Percentiles rank a stretch among this genome's conserved stretches.
These are phyloP conservation scores for Coniochaeta ligniaria DNA, from an alignment of 2,329 filamentous ascomycete genomes.

Conservation along the genomic window DNA sequence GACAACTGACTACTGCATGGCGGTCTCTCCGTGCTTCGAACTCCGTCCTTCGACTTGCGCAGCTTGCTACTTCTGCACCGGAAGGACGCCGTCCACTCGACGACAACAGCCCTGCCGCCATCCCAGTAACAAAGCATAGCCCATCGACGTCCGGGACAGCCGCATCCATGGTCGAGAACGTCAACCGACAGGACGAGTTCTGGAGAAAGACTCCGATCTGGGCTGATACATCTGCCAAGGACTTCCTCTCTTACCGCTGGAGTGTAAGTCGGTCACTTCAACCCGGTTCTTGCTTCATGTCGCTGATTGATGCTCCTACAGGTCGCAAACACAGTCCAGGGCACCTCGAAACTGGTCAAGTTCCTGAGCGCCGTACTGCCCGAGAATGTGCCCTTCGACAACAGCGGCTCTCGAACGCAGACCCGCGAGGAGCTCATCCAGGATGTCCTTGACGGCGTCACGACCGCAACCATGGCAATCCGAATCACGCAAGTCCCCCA, in stretches of 20 bases:
- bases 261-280: constrained; percentile 33
- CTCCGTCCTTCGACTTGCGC: not conserved
- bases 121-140: not conserved
- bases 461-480: constrained; percentile 50
- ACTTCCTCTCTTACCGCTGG: constrained; percentile 48
- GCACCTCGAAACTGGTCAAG: constrained; percentile 33
- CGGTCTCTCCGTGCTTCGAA: not conserved
- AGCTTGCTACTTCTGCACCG: not conserved
- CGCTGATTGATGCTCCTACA: constrained; percentile 15
- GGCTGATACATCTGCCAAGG: constrained; percentile 34
- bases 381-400: constrained; percentile 33
- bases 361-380: constrained; percentile 46
- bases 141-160: not conserved
- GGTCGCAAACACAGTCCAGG: constrained; percentile 42
- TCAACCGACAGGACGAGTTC: constrained; percentile 27
- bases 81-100: not conserved
- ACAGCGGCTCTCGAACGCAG: constrained; percentile 23
- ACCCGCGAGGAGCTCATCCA: constrained; percentile 45
- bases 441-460: constrained; percentile 46
- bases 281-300: not conserved
- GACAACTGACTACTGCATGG: not conserved
- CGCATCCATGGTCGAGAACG: not conserved
- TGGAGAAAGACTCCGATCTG: constrained; percentile 44
- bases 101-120: not conserved
- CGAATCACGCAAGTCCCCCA: constrained; percentile 38